Evolutionary conservation across 2,329 filamentous ascomycete genomes (phyloP).

Genomic region (Colletotrichum eleusines): DNA sequence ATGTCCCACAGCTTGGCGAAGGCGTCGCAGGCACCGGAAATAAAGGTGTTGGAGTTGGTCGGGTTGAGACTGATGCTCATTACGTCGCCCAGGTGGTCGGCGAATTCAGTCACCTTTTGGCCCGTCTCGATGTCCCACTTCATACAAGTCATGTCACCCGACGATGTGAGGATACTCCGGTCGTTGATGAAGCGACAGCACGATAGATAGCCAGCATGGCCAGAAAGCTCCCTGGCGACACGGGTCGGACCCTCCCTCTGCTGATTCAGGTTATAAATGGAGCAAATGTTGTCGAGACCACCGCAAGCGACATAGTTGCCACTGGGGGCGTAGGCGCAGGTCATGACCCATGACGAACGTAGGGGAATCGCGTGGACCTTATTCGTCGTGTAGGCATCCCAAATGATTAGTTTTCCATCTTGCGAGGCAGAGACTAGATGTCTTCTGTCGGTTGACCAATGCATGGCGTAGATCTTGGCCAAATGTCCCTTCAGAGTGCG

Average conservation of each 20-base stretch:
- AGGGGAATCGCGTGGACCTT: conserved; percentile 99
- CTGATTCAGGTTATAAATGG: conserved; percentile 98
- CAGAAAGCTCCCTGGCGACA: conserved; percentile 94
- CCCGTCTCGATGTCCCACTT: conserved; percentile 99
- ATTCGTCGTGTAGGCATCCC: conserved; percentile 99
- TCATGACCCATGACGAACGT: conserved; percentile 99
- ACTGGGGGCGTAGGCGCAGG: conserved; percentile 97
- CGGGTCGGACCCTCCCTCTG: conserved; percentile 95
- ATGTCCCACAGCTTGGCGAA: conserved; percentile 99
- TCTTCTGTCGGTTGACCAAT: conserved; percentile 98
- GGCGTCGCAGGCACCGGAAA: conserved; percentile 98
- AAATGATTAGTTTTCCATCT: conserved; percentile 99
- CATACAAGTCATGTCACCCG: conserved; percentile 99
- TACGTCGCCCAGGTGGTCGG: conserved; percentile 97
- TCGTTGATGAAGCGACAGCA: conserved; percentile 99
- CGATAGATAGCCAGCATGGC: conserved; percentile 95
- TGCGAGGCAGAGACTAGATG: conserved; percentile 98
- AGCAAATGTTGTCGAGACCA: conserved; percentile 99
- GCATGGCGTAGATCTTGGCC: conserved; percentile 99
- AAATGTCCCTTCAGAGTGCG: conserved; percentile 97
- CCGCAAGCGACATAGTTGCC: conserved; percentile 99
- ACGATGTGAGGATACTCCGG: conserved; percentile 96
- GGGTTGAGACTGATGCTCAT: conserved; percentile 99
- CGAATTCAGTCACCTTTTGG: conserved; percentile 96
- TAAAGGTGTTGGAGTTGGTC: conserved; percentile 98